A percentile compares a stretch with the other conserved stretches of the same genome.
These are phyloP conservation scores for Nissolia schottii DNA, from an alignment of 306 rosid species.

Conservation along the genomic window DNA sequence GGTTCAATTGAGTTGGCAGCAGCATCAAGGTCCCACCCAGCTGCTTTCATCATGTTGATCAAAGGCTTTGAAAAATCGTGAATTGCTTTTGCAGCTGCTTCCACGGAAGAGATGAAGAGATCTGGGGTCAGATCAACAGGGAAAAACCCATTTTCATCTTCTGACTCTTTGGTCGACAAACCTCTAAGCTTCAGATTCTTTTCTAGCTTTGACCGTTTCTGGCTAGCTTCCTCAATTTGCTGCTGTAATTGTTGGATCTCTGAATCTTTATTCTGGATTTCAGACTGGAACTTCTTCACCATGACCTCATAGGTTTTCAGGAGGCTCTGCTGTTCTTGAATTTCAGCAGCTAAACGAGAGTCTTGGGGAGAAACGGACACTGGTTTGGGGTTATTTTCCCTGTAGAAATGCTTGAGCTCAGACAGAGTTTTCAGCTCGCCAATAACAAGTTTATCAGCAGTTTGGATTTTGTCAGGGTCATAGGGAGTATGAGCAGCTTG, in stretches of 20 bases:
- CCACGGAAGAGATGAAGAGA: conserved; percentile 74
- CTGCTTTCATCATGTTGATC: conserved; percentile 99
- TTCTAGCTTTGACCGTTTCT: conserved; percentile 74
- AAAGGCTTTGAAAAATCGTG: conserved; percentile 97
- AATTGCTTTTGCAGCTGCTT: conserved; percentile 83
- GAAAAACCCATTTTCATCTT: conserved; percentile 62
- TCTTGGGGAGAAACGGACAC: conserved; percentile 91
- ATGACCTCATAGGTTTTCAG: conserved; percentile 96
- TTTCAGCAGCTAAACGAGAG: conserved; percentile 98
- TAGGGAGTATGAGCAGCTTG: conserved; percentile 99
- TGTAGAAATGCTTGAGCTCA: conserved; percentile 92
- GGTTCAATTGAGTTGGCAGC: conserved; percentile 93
- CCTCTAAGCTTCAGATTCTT: conserved; percentile 97
- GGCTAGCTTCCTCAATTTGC: conserved; percentile 93
- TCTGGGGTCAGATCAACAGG: conserved; percentile 82
- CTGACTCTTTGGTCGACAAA: conserved; percentile 80
- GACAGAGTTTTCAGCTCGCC: conserved; percentile 88
- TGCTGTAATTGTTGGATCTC: conserved; percentile 87
- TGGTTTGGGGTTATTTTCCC: conserved; percentile 96
- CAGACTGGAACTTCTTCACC: conserved; percentile 99
- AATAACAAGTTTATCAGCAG: conserved; percentile 87
- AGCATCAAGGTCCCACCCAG: conserved; percentile 99
- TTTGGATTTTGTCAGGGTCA: conserved; percentile 94
- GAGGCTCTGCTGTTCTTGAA: conserved; percentile 96
- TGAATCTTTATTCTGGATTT: conserved; percentile 93